Evolutionary conservation across 495 filamentous ascomycete genomes (phyloP).

Genomic region (Podospora australis): DNA sequence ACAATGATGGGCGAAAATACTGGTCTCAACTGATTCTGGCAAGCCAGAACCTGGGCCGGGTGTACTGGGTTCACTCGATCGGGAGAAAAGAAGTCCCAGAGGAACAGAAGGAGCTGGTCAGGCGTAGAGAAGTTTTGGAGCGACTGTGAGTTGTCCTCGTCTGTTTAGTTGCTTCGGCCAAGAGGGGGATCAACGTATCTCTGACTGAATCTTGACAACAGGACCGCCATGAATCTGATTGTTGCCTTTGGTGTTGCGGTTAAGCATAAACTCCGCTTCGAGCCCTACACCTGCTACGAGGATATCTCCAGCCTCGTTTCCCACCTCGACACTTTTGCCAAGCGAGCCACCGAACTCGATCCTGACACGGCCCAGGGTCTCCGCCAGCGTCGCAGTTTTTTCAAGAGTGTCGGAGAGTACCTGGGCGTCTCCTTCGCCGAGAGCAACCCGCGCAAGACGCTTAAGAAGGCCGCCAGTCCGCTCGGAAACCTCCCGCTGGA

Average conservation of each 20-base stretch:
- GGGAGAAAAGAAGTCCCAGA: conserved; percentile 52
- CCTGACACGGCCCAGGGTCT: conserved; percentile 31
- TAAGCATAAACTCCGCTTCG: conserved; percentile 84
- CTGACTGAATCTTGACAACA: too few relatives aligned
- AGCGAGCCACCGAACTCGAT: conserved; percentile 52
- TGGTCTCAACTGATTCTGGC: conserved; percentile 70
- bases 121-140: conserved; percentile 62
- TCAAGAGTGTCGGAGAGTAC: conserved; percentile 61
- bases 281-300: conserved; percentile 72
- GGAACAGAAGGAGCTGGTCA: conserved; percentile 26
- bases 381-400: conserved; percentile 39
- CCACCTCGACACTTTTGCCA: conserved; percentile 65
- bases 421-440: conserved; percentile 64
- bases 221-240: conserved; percentile 73
- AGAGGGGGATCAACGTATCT: too few relatives aligned
- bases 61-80: conserved; percentile 69
- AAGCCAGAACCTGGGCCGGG: conserved; percentile 66
- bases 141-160: conserved; percentile 47
- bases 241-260: conserved; percentile 69
- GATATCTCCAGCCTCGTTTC: conserved; percentile 53
- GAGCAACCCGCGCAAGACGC: conserved; percentile 64
- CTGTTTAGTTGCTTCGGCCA: background rate
- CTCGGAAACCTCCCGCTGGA: conserved; percentile 75
- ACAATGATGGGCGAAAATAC: conserved; percentile 66
- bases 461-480: conserved; percentile 57